These are phyloP conservation scores for Psilocybe sp. DNA, from an alignment of 768 basidiomycete genomes.

Conservation along the genomic window DNA sequence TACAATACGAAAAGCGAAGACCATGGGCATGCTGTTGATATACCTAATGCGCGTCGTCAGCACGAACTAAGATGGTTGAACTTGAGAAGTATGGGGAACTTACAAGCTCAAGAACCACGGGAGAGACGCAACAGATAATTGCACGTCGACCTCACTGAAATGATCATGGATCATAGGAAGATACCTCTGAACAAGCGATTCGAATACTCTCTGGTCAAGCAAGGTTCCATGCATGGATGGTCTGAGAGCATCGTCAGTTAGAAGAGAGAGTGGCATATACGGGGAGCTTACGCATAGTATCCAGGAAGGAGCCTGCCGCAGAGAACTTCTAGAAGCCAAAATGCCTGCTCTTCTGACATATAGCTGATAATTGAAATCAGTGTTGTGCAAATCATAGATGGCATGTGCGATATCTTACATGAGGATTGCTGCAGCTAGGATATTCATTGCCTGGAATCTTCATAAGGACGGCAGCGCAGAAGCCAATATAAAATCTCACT, in stretches of 20 bases:
- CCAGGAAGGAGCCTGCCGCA: conserved; percentile 94
- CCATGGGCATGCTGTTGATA: conserved; percentile 94
- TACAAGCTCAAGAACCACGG: conserved; percentile 98
- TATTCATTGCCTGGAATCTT: conserved; percentile 84
- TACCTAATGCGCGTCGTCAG: conserved; percentile 41
- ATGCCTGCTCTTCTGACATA: conserved; percentile 98
- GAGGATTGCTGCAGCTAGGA: conserved; percentile 91
- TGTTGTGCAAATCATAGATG: conserved; percentile 8
- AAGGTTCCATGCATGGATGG: conserved; percentile 99
- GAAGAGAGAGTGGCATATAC: background rate
- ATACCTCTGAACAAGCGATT: conserved; percentile 85
- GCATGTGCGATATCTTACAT: conserved; percentile 49
- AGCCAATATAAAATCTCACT: conserved; percentile 33
- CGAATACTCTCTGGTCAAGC: conserved; percentile 97
- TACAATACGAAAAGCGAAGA: conserved; percentile 96
- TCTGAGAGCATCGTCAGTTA: conserved; percentile 35
- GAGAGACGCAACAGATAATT: conserved; percentile 92
- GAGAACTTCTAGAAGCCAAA: conserved; percentile 93
- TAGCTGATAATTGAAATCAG: conserved; percentile 53
- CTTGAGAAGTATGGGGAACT: conserved; percentile 28
- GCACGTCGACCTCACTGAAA: conserved; percentile 88
- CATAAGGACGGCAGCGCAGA: background rate
- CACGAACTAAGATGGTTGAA: background rate
- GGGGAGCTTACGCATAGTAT: conserved; percentile 79
- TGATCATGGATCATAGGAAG: conserved; percentile 94